These are phyloP conservation scores for Vachellia collinsii DNA, from an alignment of 306 rosid genomes.

Conservation along the genomic window DNA sequence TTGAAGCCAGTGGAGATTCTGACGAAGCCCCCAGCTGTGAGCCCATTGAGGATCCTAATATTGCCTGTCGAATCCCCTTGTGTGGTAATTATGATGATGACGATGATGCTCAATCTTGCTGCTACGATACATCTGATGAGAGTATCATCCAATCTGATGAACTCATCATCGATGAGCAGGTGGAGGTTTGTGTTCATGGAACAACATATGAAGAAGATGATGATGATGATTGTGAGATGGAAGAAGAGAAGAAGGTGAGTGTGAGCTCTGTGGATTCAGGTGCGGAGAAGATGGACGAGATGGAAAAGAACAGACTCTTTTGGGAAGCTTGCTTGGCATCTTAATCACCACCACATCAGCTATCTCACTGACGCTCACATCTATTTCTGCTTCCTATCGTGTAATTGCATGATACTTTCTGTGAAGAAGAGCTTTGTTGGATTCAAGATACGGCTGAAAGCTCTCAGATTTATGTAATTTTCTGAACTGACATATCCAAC, in stretches of 20 bases:
- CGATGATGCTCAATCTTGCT: slow-evolving; percentile 83
- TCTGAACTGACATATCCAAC: background rate
- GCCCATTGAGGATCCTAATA: slow-evolving; percentile 24
- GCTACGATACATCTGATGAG: slow-evolving; percentile 54
- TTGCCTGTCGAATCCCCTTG: slow-evolving; percentile 10
- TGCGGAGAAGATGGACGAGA: slow-evolving; percentile 61
- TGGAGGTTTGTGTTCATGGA: slow-evolving; percentile 32
- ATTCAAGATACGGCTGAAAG: background rate
- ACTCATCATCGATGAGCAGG: slow-evolving; percentile 28
- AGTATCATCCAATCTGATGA: slow-evolving; percentile 23
- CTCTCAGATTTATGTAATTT: slow-evolving; percentile 41
- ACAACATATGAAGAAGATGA: slow-evolving; percentile 36
- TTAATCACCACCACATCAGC: slow-evolving; percentile 18
- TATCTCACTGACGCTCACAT: background rate
- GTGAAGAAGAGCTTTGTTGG: background rate
- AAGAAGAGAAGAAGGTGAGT: slow-evolving; percentile 45
- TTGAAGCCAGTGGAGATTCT: slow-evolving; percentile 87
- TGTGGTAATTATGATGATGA: slow-evolving; percentile 36
- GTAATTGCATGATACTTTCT: background rate
- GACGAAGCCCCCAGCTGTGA: slow-evolving; percentile 44
- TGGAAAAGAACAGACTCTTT: slow-evolving; percentile 74
- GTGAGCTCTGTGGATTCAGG: slow-evolving; percentile 64
- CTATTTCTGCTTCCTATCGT: background rate
- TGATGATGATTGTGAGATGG: slow-evolving; percentile 36
- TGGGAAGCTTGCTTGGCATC: slow-evolving; percentile 98